Evolutionary conservation across 2,329 filamentous ascomycete species (phyloP).

Genomic region (Aureobasidium sp.): DNA sequence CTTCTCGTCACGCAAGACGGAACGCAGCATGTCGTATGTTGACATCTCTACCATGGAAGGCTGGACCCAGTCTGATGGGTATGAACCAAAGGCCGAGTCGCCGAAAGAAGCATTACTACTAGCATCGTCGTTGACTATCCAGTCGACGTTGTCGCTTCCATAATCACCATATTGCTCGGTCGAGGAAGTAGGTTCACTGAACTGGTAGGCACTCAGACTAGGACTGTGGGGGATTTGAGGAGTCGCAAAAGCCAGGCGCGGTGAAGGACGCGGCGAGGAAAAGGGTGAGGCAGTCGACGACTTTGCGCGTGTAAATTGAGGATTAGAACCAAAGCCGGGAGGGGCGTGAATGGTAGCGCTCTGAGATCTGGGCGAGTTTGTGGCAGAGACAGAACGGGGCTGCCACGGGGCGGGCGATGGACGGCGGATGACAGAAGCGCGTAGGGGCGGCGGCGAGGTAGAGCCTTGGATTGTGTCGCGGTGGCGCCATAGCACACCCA

Average conservation of each 20-base stretch:
- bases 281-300: constrained; percentile 80
- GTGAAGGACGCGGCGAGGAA: constrained; percentile 85
- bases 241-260: constrained; percentile 79
- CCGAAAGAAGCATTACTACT: constrained; percentile 72
- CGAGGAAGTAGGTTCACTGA: constrained; percentile 72
- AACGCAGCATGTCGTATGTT: constrained; percentile 94
- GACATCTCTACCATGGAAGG: constrained; percentile 79
- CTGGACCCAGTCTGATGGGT: constrained; percentile 66
- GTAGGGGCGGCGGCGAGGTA: constrained; percentile 72
- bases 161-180: constrained; percentile 85
- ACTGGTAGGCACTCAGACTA: constrained; percentile 89
- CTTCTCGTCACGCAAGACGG: constrained; percentile 79
- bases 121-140: constrained; percentile 78
- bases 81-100: constrained; percentile 51
- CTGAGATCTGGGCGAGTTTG: constrained; percentile 71
- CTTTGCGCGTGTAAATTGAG: constrained; percentile 66
- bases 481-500: constrained; percentile 85
- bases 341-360: constrained; percentile 76
- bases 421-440: constrained; percentile 81
- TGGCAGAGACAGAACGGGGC: constrained; percentile 60
- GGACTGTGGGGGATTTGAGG: constrained; percentile 91
- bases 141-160: constrained; percentile 91
- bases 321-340: constrained; percentile 64
- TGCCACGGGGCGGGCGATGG: constrained; percentile 94
- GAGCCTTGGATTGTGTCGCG: constrained; percentile 51